Conservation (phyloP, 192 early-diverging fungal genomes). For the Coemansia sp. region DNA sequence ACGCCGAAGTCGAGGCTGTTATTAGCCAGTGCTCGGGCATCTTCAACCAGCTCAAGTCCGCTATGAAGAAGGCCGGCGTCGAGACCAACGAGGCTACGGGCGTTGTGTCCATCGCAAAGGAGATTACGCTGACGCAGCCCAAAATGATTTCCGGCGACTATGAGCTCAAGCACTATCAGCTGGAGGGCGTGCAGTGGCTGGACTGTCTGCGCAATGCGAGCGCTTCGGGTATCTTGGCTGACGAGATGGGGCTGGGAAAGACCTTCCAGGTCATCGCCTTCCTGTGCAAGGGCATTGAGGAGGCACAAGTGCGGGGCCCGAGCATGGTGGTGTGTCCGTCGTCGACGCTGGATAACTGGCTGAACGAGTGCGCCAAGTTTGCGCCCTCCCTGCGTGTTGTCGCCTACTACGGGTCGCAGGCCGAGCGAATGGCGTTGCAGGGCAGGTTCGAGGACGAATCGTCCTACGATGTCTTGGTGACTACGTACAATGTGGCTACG, state of each 20-base stretch:
- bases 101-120: constrained; percentile 35
- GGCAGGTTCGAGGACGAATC: constrained; percentile 54
- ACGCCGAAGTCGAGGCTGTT: constrained; percentile 49
- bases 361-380: constrained; percentile 77
- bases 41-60: constrained; percentile 28
- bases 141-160: constrained; percentile 58
- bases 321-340: constrained; percentile 83
- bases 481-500: constrained; percentile 79
- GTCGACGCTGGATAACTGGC: constrained; percentile 89
- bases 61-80: constrained; percentile 40
- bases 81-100: constrained; percentile 44
- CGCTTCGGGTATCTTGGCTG: constrained; percentile 74
- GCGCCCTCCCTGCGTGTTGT: constrained; percentile 60
- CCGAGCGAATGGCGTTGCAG: constrained; percentile 57
- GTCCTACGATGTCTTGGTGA: constrained; percentile 67
- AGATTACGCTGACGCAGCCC: constrained; percentile 57
- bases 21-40: constrained; percentile 51
- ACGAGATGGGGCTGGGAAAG: constrained; percentile 91
- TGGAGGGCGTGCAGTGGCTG: constrained; percentile 87
- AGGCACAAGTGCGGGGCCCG: constrained; percentile 50
- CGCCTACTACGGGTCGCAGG: constrained; percentile 61
- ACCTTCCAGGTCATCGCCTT: constrained; percentile 89
- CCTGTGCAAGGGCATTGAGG: constrained; percentile 53
- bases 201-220: constrained; percentile 66
- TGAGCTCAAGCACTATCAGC: constrained; percentile 77